These are phyloP conservation scores for Comarum palustre DNA, from an alignment of 306 rosid species.

Conservation along the genomic window DNA sequence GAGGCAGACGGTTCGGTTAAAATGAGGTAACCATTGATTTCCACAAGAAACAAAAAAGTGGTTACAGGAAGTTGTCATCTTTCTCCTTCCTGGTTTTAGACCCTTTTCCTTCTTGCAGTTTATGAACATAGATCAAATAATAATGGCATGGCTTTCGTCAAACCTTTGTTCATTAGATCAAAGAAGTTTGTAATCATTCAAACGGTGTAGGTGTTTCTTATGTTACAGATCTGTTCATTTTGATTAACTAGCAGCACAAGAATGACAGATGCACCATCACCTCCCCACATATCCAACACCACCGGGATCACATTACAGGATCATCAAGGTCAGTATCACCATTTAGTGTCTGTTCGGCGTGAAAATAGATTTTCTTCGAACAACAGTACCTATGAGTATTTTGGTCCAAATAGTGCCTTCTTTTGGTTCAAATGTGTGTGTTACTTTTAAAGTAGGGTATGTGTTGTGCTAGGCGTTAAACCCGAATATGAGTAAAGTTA, in stretches of 20 bases:
- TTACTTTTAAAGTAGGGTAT: background rate
- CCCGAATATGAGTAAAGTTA: background rate
- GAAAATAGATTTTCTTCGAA: no score
- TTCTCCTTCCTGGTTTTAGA: background rate
- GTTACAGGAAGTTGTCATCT: background rate
- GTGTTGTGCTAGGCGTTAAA: background rate
- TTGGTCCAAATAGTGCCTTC: background rate
- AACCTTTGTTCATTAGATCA: background rate
- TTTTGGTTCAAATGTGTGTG: background rate
- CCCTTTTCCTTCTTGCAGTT: slow-evolving; percentile 5
- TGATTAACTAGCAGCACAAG: slow-evolving; percentile 7
- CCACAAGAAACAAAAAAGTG: slow-evolving; percentile 2
- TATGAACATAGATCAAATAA: slow-evolving; percentile 10
- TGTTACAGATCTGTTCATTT: background rate
- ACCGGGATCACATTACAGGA: slow-evolving; percentile 14
- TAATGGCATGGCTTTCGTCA: background rate
- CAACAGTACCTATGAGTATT: no score
- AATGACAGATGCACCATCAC: slow-evolving; percentile 4
- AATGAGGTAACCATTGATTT: slow-evolving; percentile 18
- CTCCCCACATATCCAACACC: background rate
- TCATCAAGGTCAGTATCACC: slow-evolving; percentile 20
- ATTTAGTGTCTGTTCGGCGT: background rate
- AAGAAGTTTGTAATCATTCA: background rate
- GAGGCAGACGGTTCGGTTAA: slow-evolving; percentile 28
- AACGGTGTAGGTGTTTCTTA: background rate